Evolutionary conservation across 164 flowering plant genomes (phyloP).

Genomic region (Dillenia turbinata): DNA sequence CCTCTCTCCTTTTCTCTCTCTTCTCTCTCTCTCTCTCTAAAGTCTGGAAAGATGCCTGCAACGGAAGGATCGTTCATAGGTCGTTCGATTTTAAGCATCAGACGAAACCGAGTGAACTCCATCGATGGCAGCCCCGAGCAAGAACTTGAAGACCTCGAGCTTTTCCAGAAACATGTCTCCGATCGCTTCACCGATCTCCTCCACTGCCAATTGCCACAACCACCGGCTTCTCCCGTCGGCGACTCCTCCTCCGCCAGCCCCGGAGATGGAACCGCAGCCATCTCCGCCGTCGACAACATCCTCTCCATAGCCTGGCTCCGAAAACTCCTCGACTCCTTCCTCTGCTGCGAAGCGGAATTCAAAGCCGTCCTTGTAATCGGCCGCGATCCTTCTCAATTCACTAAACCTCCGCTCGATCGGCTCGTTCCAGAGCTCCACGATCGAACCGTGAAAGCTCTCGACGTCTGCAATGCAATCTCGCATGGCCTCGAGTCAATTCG

Average conservation of each 20-base stretch:
- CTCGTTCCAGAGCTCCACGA: slow-evolving; percentile 61
- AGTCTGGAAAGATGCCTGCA: slow-evolving; percentile 42
- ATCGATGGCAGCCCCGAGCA: slow-evolving; percentile 62
- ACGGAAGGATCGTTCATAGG: slow-evolving; percentile 48
- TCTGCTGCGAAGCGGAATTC: slow-evolving; percentile 80
- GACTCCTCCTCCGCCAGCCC: slow-evolving; percentile 7
- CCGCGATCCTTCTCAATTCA: slow-evolving; percentile 51
- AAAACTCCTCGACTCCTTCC: slow-evolving; percentile 58
- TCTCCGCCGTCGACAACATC: slow-evolving; percentile 12
- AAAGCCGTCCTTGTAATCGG: slow-evolving; percentile 56
- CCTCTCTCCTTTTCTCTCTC: slow-evolving; percentile 3
- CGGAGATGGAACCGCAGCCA: slow-evolving; percentile 1
- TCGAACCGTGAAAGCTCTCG: slow-evolving; percentile 58
- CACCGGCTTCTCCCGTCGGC: slow-evolving; percentile 7
- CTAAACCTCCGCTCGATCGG: slow-evolving; percentile 61
- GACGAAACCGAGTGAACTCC: slow-evolving; percentile 63
- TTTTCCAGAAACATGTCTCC: slow-evolving; percentile 57
- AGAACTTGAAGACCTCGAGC: slow-evolving; percentile 61
- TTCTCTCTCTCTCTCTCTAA: slow-evolving; percentile 8
- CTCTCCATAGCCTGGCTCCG: slow-evolving; percentile 71
- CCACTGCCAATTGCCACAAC: slow-evolving; percentile 1
- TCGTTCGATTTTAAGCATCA: slow-evolving; percentile 66
- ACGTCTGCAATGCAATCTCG: slow-evolving; percentile 56
- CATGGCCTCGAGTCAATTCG: slow-evolving; percentile 55
- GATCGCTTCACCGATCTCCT: slow-evolving; percentile 58